These are phyloP conservation scores for Lantana camara DNA, from an alignment of 257 asterid genomes.

Conservation along the genomic window DNA sequence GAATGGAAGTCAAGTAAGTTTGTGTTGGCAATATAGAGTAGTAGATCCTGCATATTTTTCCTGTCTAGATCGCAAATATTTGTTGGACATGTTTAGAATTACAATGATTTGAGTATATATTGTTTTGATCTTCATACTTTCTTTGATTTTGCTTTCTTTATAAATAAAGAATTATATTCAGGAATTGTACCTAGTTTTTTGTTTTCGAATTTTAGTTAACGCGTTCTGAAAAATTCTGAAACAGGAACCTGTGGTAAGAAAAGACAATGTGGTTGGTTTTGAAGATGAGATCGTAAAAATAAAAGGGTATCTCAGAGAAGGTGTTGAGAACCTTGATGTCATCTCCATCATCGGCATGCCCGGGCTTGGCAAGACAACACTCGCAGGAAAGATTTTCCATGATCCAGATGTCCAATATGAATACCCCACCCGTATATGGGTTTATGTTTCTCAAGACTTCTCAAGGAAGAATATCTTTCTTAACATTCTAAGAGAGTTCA, in stretches of 20 bases:
- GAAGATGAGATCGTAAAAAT: slow-evolving; percentile 33
- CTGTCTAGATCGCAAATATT: neutral
- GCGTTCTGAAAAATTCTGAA: neutral
- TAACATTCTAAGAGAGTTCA: slow-evolving; percentile 24
- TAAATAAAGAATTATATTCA: too few species aligned
- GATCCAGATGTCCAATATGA: slow-evolving; percentile 26
- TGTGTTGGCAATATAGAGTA: too few species aligned
- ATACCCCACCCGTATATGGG: slow-evolving; percentile 31
- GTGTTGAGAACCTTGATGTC: slow-evolving; percentile 5
- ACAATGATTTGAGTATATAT: too few species aligned
- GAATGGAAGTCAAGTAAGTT: too few species aligned
- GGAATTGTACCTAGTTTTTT: too few species aligned
- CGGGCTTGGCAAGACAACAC: slow-evolving; percentile 39
- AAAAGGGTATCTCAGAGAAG: slow-evolving; percentile 25
- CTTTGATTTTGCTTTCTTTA: too few species aligned
- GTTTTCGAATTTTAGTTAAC: neutral
- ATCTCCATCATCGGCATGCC: slow-evolving; percentile 39
- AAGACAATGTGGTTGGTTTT: slow-evolving; percentile 36
- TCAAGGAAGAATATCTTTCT: slow-evolving; percentile 28
- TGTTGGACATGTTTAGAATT: too few species aligned
- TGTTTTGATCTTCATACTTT: neutral
- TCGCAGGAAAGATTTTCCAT: slow-evolving; percentile 30
- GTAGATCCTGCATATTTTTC: too few species aligned
- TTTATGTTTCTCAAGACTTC: slow-evolving; percentile 26
- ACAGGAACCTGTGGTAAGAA: slow-evolving; percentile 27